These are phyloP conservation scores for Solanum piurae DNA, from an alignment of 257 asterid genomes.

Conservation along the genomic window DNA sequence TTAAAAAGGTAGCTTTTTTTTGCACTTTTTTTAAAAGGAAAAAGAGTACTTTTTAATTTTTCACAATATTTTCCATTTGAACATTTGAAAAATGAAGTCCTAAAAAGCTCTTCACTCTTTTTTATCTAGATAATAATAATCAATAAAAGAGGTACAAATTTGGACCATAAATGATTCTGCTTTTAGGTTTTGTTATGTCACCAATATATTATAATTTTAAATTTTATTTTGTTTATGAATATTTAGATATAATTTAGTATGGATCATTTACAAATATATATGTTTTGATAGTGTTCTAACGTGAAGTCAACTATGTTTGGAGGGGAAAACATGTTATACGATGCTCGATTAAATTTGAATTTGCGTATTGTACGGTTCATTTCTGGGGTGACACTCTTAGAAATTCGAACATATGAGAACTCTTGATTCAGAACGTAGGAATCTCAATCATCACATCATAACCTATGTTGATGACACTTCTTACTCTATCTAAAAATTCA, in stretches of 20 bases:
- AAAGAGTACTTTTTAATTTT: neutral
- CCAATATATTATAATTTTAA: neutral
- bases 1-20: neutral
- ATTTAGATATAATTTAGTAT: neutral
- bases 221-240: neutral
- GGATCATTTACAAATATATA: neutral
- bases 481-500: neutral
- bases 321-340: neutral
- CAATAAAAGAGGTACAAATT: neutral
- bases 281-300: neutral
- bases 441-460: neutral
- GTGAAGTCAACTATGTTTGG: slow-evolving; percentile 8
- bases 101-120: neutral
- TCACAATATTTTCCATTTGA: neutral
- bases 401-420: neutral
- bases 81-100: neutral
- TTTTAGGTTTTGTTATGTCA: neutral
- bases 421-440: neutral
- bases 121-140: neutral
- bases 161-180: neutral
- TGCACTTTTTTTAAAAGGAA: neutral
- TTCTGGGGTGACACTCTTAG: neutral
- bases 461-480: neutral
- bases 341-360: neutral
- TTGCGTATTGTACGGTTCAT: neutral